Conservation (phyloP, 208 protist genomes). For the Leishmania major region DNA sequence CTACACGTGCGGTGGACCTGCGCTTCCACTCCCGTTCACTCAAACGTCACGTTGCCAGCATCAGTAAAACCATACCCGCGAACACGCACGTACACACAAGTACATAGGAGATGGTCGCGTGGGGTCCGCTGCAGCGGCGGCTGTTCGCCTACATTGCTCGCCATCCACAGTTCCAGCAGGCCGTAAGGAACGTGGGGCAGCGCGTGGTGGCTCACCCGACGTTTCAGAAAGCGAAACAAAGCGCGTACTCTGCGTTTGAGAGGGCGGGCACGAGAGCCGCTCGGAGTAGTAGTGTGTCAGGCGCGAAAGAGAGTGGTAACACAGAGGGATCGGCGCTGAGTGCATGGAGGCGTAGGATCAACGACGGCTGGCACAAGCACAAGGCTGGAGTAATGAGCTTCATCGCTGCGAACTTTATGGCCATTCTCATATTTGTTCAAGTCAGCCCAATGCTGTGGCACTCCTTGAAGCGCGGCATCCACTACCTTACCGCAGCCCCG, state of each 20-base stretch:
- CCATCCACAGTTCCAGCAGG: slow-evolving; percentile 39
- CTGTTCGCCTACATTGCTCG: slow-evolving; percentile 37
- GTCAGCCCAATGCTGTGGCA: slow-evolving; percentile 45
- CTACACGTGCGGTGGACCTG: no score
- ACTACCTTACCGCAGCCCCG: slow-evolving; percentile 14
- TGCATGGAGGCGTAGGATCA: slow-evolving; percentile 18
- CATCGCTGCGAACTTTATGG: slow-evolving; percentile 70
- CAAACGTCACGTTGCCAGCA: neutral
- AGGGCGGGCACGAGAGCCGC: slow-evolving; percentile 17
- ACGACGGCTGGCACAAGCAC: slow-evolving; percentile 29
- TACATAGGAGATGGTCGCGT: slow-evolving; percentile 32
- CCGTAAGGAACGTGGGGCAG: slow-evolving; percentile 31
- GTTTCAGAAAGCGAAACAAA: slow-evolving; percentile 27
- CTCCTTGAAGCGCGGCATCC: slow-evolving; percentile 25
- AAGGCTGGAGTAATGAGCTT: slow-evolving; percentile 45
- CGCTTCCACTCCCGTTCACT: neutral
- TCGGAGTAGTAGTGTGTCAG: neutral
- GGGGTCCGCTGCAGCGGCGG: slow-evolving; percentile 41
- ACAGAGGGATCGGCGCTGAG: slow-evolving; percentile 16
- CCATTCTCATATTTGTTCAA: slow-evolving; percentile 63
- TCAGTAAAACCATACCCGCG: neutral
- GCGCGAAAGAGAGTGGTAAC: neutral
- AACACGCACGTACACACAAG: neutral
- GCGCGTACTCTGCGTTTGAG: slow-evolving; percentile 18
- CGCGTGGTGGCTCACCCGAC: slow-evolving; percentile 25